A percentile compares a stretch with the other conserved stretches of the same genome.
These are phyloP conservation scores for Trichoderma sp. DNA, from an alignment of 2,329 filamentous ascomycete species.

Conservation along the genomic window DNA sequence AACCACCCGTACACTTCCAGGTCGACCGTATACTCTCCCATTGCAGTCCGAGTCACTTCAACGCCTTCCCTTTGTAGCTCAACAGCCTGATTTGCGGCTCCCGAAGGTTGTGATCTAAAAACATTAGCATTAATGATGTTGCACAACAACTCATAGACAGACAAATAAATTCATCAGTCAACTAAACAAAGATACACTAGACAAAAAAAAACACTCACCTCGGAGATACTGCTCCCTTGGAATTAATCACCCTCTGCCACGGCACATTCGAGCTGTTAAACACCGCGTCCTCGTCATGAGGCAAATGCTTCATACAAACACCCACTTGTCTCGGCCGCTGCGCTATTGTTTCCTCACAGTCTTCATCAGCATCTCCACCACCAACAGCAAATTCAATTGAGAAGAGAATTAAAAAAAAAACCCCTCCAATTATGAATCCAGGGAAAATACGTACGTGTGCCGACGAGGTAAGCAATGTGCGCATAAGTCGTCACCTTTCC, in stretches of 20 bases:
- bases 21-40: slow-evolving; percentile 53
- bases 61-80: slow-evolving; percentile 53
- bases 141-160: neutral
- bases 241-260: slow-evolving; percentile 91
- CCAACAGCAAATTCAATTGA: neutral
- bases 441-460: slow-evolving; percentile 58
- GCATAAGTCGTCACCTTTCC: slow-evolving; percentile 88
- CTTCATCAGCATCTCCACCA: neutral
- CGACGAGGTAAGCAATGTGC: slow-evolving; percentile 70
- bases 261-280: slow-evolving; percentile 80
- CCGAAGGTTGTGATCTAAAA: slow-evolving; percentile 47
- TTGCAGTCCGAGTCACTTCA: slow-evolving; percentile 43
- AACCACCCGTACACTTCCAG: slow-evolving; percentile 56
- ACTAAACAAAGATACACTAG: no score
- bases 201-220: slow-evolving; percentile 48
- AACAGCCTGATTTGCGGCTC: slow-evolving; percentile 48
- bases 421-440: neutral
- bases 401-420: no score
- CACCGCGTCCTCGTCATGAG: slow-evolving; percentile 46
- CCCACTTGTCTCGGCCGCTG: slow-evolving; percentile 81
- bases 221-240: slow-evolving; percentile 81
- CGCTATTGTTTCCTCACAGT: slow-evolving; percentile 42
- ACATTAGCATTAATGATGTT: neutral
- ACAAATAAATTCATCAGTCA: neutral
- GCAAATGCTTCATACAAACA: slow-evolving; percentile 82